Base-by-base conservation (phyloP, 129 eudicot species). In the Escallonia herrerae region DNA sequence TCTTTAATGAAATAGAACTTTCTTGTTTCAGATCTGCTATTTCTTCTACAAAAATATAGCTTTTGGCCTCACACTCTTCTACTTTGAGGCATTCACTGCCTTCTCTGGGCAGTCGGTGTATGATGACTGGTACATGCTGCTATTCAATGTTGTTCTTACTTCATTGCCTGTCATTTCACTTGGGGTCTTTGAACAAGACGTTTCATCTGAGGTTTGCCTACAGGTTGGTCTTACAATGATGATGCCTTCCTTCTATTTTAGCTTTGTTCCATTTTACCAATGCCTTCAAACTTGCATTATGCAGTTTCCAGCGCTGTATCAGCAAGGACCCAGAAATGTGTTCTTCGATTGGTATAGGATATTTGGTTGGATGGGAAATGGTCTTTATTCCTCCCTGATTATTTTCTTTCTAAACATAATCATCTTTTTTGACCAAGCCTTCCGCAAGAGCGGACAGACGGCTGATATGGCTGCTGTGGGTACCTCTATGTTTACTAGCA, bases 1-100 rank as follows among this genome's bases (percentile, higher is more conserved):
- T 58, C 47, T 45, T 67, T 22, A 65, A 11, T 73, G 59, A 74
- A 38, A 7, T 55, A 39, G 6, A 56, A 38, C 63, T 62, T 48
- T 58, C 49, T 68, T 6, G 66, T 10, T 74, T 14, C 96, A 94
- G 97, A 89, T 94, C 6, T 94, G 99, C 71, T 94, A 94, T 76
- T 94, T 89, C 83, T 89, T 94, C 87, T 94, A 94, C 91, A 94
- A 94, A 76, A 94, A 89, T 75, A 89, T 94, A 48, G 95, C 95
- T 22, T 94, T 94, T 80, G 99, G 99, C 50, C 97, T 94, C 58
- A 94, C 99, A 4, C 84, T 93, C 62, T 93, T 93, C 80, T 93
- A 93, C 82, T 93, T 93, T 14, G 96, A 93, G 90, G 95, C 96
- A 2, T 93, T 88, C 62, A 83, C 99, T 6, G 99, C 86, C 44